Base-by-base conservation (phyloP, 305 asterid species). In the Galium porrigens region DNA sequence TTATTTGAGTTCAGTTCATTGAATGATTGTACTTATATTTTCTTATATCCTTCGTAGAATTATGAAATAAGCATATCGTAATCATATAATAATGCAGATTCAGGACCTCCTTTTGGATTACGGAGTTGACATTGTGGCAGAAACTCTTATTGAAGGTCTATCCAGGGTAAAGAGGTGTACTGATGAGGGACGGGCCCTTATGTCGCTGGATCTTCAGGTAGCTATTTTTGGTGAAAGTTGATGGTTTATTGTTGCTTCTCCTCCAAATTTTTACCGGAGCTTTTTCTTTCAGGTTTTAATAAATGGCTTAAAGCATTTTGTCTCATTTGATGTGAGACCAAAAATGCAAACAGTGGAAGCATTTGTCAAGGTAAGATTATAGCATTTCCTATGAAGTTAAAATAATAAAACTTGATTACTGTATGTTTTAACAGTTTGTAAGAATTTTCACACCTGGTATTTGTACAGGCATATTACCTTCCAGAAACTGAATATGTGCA, bases 121-220 rank as follows among this genome's bases (percentile, higher is more conserved):
- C 64, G 99, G 97, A 66, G 88, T 94, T 60, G 97, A 94, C 72
- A 83, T 70, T 80, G 87, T 94, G 67, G 94, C 97, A 58, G 96
- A 84, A 78, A 81, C 89, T 73, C 90, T 89, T 63, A 71, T 83
- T 42, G 99, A 94, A 80, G 99, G 97, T 73, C 83, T 89, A 59
- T 94, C 97, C 18, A 81, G 95, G 71, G 96, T 94, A 76, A 89
- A 86, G 75, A 86, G 87, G 73, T 94, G 99, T 73, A 89, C 95
- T 39, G 96, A 94, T 71, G 97, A 94, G 81, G 99, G 99, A 64
- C 82, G 96, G 53, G 99, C 99, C 1, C 99, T 94, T 67, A 89
- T 94, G 99, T 86, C 94, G 9, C 77, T 92, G 60, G 97, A 92
- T 89, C 96, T 89, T 69, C 99, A 94, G 97, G 99, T 94, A 64